Evolutionary conservation across 805 yeast species (phyloP).

Genomic region (Teunomyces pallodes): DNA sequence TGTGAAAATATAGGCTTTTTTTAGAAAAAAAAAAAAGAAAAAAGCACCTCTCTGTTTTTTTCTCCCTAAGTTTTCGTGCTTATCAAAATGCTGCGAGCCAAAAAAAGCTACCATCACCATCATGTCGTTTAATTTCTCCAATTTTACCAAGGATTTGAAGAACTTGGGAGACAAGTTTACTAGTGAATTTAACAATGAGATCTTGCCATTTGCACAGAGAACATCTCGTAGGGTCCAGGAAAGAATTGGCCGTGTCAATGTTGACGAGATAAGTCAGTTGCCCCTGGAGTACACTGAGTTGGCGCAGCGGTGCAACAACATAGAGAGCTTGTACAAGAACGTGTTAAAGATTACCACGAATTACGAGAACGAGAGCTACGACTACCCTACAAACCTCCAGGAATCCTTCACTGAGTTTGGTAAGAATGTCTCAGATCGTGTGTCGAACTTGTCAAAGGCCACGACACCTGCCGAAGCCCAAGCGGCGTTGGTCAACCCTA

Average conservation of each 20-base stretch:
- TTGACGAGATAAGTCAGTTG: conserved; percentile 70
- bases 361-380: conserved; percentile 77
- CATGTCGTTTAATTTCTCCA: conserved; percentile 45
- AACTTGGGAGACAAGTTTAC: conserved; percentile 44
- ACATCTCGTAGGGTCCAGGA: conserved; percentile 80
- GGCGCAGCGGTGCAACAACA: conserved; percentile 38
- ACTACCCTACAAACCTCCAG: conserved; percentile 72
- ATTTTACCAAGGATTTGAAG: conserved; percentile 41
- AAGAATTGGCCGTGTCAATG: conserved; percentile 63
- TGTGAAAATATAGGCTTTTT: not conserved
- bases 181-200: conserved; percentile 52
- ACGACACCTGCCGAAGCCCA: conserved; percentile 81
- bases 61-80: not conserved
- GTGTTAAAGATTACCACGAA: conserved; percentile 43
- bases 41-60: not conserved
- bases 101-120: not conserved
- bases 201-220: conserved; percentile 69
- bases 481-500: conserved; percentile 53
- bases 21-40: not conserved
- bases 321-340: conserved; percentile 41
- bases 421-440: conserved; percentile 60
- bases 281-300: conserved; percentile 72
- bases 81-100: not conserved
- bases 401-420: conserved; percentile 77
- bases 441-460: conserved; percentile 67